phyloP scores from a whole-genome alignment of 495 filamentous ascomycete species.

The Glonium stellatum region DNA sequence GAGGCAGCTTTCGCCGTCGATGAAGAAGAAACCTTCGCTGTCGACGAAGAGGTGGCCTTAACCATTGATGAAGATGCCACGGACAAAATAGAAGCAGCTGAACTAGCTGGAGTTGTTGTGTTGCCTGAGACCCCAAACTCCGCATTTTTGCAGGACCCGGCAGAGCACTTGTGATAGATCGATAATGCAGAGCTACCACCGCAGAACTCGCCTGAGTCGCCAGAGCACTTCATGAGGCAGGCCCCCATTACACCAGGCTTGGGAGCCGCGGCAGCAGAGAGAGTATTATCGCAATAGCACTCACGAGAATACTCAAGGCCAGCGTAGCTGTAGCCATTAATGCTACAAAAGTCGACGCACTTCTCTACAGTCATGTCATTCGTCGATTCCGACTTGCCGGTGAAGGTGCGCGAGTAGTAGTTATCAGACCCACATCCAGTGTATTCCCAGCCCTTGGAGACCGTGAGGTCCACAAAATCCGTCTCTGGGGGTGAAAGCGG shows the following conservation, averaged over 20 bases:
- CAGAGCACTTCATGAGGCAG: slow-evolving; percentile 32
- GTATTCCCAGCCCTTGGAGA: slow-evolving; percentile 50
- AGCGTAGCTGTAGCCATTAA: slow-evolving; percentile 46
- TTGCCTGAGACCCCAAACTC: slow-evolving; percentile 3
- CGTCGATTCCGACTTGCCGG: slow-evolving; percentile 44
- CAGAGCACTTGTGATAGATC: slow-evolving; percentile 32
- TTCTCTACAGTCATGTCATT: slow-evolving; percentile 52
- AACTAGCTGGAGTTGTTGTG: neutral
- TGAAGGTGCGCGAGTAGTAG: slow-evolving; percentile 52
- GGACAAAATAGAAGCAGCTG: neutral
- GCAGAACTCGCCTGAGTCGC: slow-evolving; percentile 28
- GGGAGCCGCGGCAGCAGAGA: slow-evolving; percentile 15
- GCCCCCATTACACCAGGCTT: slow-evolving; percentile 24
- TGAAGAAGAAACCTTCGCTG: no score
- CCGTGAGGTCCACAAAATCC: slow-evolving; percentile 28
- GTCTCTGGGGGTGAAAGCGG: slow-evolving; percentile 30
- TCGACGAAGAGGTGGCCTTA: no score
- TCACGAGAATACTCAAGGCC: slow-evolving; percentile 65
- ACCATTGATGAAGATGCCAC: neutral
- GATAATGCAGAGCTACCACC: slow-evolving; percentile 27
- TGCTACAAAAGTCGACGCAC: slow-evolving; percentile 52
- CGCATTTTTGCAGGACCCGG: slow-evolving; percentile 24
- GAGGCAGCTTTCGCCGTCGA: no score
- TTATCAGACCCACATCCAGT: slow-evolving; percentile 55
- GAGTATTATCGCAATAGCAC: slow-evolving; percentile 52